These are phyloP conservation scores for Rhodomyrtus tomentosa DNA, from an alignment of 345 rosid genomes.

Conservation along the genomic window DNA sequence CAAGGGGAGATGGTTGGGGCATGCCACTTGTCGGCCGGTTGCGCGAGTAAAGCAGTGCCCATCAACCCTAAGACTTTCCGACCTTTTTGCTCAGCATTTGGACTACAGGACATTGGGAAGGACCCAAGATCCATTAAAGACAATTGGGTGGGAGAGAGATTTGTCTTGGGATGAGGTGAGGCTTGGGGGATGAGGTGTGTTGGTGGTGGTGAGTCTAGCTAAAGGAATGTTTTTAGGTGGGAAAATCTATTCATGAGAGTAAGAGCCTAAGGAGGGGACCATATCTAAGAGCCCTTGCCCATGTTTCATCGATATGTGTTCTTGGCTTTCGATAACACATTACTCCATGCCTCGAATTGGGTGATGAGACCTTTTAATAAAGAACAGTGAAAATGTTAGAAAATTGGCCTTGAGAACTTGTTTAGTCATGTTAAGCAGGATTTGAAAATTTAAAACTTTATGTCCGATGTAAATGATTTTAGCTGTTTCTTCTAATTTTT, in stretches of 20 bases:
- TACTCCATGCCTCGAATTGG: neutral
- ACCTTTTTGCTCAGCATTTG: slow-evolving; percentile 18
- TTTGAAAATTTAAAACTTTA: neutral
- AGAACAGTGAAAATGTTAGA: neutral
- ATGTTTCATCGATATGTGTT: slow-evolving; percentile 3
- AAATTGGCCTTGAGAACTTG: neutral
- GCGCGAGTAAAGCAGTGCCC: slow-evolving; percentile 22
- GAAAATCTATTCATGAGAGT: slow-evolving; percentile 3
- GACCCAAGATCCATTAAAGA: neutral
- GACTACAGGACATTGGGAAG: slow-evolving; percentile 25
- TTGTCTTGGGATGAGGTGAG: slow-evolving; percentile 9
- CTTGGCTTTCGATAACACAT: neutral
- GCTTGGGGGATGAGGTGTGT: neutral
- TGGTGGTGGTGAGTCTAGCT: neutral
- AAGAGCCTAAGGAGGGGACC: slow-evolving; percentile 27
- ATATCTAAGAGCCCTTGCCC: slow-evolving; percentile 11
- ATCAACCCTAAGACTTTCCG: neutral
- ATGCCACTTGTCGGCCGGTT: slow-evolving; percentile 60
- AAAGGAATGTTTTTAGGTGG: slow-evolving; percentile 20
- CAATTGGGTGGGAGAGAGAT: neutral
- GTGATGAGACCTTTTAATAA: neutral
- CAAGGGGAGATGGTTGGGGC: neutral
- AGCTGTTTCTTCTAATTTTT: neutral
- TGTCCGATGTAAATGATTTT: neutral
- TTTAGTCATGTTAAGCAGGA: neutral